Evolutionary conservation across 768 basidiomycete genomes (phyloP).

Genomic region (Sporobolomyces roseus): DNA sequence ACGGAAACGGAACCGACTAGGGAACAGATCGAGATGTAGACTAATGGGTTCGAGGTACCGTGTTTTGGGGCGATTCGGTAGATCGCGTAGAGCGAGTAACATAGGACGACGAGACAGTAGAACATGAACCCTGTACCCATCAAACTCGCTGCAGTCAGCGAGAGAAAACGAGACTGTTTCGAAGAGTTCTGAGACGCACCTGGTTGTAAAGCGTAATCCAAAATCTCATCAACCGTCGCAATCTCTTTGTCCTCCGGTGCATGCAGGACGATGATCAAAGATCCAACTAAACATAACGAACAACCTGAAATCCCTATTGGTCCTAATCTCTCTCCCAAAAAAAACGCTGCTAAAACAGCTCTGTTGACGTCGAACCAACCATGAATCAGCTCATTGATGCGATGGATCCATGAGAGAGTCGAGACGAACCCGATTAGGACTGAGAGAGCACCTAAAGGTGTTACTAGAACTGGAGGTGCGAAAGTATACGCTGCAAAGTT

Average conservation of each 20-base stretch:
- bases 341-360: constrained; percentile 86
- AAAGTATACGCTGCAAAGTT: constrained; percentile 95
- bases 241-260: constrained; percentile 94
- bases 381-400: background rate
- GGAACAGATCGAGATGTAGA: constrained; percentile 95
- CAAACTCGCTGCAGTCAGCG: background rate
- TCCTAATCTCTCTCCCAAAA: constrained; percentile 88
- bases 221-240: constrained; percentile 85
- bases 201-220: constrained; percentile 87
- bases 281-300: constrained; percentile 75
- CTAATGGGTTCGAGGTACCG: constrained; percentile 79
- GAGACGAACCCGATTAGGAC: constrained; percentile 82
- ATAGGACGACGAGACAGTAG: constrained; percentile 79
- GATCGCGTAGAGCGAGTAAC: constrained; percentile 80
- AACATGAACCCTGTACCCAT: constrained; percentile 69
- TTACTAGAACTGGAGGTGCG: constrained; percentile 96
- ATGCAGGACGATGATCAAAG: constrained; percentile 89
- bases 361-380: constrained; percentile 52
- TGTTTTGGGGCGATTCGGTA: constrained; percentile 76
- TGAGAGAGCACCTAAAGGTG: constrained; percentile 91
- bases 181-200: constrained; percentile 71
- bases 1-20: constrained; percentile 92
- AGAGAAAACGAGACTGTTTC: constrained; percentile 62
- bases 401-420: no score
- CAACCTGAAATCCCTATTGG: constrained; percentile 86